Conservation (phyloP, 495 filamentous ascomycete genomes). For the Podospora pseudoanserina region DNA sequence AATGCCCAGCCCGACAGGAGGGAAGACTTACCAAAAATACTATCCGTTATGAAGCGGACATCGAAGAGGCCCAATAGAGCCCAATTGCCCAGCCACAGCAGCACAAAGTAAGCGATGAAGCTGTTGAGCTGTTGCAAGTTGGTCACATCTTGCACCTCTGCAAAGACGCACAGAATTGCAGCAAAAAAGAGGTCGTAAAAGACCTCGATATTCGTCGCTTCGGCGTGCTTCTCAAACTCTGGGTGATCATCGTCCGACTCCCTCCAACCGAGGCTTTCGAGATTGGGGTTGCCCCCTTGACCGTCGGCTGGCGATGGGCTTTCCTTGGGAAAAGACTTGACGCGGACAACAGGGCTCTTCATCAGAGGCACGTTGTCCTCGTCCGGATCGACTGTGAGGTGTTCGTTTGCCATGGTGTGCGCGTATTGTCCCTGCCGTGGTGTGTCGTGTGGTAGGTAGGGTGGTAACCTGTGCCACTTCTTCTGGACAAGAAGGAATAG, state of each 20-base stretch:
- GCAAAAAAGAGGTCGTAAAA: slow-evolving; percentile 71
- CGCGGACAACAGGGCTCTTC: background rate
- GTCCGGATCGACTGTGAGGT: background rate
- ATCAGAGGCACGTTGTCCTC: slow-evolving; percentile 2
- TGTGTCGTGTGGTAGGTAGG: no score
- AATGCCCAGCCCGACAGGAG: background rate
- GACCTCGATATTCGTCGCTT: slow-evolving; percentile 36
- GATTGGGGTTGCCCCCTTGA: background rate
- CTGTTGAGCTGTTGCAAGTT: slow-evolving; percentile 28
- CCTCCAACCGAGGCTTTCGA: slow-evolving; percentile 1
- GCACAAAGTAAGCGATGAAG: slow-evolving; percentile 61
- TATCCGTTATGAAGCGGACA: slow-evolving; percentile 63
- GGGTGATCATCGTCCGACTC: background rate
- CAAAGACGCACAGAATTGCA: slow-evolving; percentile 63
- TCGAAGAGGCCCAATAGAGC: slow-evolving; percentile 65
- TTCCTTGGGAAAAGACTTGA: background rate
- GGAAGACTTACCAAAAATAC: slow-evolving; percentile 42
- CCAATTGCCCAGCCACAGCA: slow-evolving; percentile 69
- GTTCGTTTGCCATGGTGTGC: background rate
- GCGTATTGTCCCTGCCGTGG: no score
- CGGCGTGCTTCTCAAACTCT: slow-evolving; percentile 4
- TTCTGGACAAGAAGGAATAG: no score
- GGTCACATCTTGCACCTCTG: slow-evolving; percentile 53
- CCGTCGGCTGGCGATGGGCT: background rate
- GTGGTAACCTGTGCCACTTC: no score